Base-by-base conservation (phyloP, 768 basidiomycete species). In the Mrakia gelida region DNA sequence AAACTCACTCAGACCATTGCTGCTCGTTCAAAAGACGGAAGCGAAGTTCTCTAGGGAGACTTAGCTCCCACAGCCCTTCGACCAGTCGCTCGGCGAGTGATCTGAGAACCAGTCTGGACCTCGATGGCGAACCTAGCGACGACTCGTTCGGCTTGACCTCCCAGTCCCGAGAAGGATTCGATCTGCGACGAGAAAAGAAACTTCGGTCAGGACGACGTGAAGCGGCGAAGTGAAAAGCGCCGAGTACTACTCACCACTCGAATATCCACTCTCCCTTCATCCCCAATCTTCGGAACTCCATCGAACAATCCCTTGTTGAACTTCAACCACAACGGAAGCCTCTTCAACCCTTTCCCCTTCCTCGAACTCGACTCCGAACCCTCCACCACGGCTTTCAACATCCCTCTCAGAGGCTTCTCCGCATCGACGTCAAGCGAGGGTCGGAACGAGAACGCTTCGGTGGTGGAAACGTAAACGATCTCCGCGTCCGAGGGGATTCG, bases 261-360 rank as follows among this genome's bases (percentile, higher is more conserved):
- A 16, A 75, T 67, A 49, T 75, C 74, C 23, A 75, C 38, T n/a
- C 52, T 41, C 26, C 74, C 62, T 32, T 75, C 74, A 30, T 75
- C 74, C 1, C 74, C 74, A 49, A 63, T 52, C 34, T 52, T 65
- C 15, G 74, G 74, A 4, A 75, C 74, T 15, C 74, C 74, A 45
- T 75, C 74, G 43, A 75, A 75, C 62, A 75, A n/a, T 23, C 74
- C 74, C 43, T 75, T 28, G 16, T 75, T 75, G 61, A 75, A 75
- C 41, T 67, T 75, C 61, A 75, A 26, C 74, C 74, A 75, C 5
- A 5, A 16, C 7, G 74, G 74, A 13, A 75, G 41, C 15, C 38
- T 65, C 61, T 75, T 67, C 34, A 67, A 30, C 30, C 61, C 62
- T 30, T 65, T 72, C 11, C 71, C 52, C 49, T 49, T 32, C 21